A percentile compares a stretch with the other conserved stretches of the same genome.
These are phyloP conservation scores for Wickerhamomyces bisporus DNA, from an alignment of 805 yeast genomes.

Conservation along the genomic window DNA sequence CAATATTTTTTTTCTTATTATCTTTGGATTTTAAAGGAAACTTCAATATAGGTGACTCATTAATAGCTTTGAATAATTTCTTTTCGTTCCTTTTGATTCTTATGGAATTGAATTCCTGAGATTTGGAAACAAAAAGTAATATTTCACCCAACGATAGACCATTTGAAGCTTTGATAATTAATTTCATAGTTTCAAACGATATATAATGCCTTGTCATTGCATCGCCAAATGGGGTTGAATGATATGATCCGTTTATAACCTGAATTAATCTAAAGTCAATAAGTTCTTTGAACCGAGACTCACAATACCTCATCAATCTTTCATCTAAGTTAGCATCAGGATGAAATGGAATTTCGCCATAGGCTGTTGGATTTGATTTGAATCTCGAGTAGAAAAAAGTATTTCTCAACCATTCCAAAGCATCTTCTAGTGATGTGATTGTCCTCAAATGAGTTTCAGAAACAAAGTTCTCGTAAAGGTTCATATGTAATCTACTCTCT, in stretches of 20 bases:
- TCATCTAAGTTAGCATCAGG: constrained; percentile 23
- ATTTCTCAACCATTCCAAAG: constrained; percentile 41
- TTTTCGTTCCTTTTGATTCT: constrained; percentile 41
- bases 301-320: constrained; percentile 30
- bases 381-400: constrained; percentile 47
- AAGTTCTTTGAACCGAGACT: constrained; percentile 29
- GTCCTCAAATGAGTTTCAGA: constrained; percentile 41
- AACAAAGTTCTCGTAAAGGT: constrained; percentile 35
- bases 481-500: constrained; percentile 41
- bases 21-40: constrained; percentile 31
- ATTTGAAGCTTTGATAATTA: constrained; percentile 21
- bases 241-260: constrained; percentile 10
- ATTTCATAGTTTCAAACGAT: constrained; percentile 37
- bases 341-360: constrained; percentile 27
- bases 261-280: constrained; percentile 27
- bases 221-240: constrained; percentile 38
- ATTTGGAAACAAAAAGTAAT: constrained; percentile 26
- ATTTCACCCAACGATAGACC: constrained; percentile 18
- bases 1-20: constrained; percentile 22
- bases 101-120: constrained; percentile 37
- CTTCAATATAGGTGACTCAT: constrained; percentile 32
- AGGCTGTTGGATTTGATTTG: constrained; percentile 34
- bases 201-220: constrained; percentile 48
- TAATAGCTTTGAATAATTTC: constrained; percentile 39
- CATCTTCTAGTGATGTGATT: constrained; percentile 31